These are phyloP conservation scores for Talaromyces sp. DNA, from an alignment of 2,329 filamentous ascomycete genomes.

Conservation along the genomic window DNA sequence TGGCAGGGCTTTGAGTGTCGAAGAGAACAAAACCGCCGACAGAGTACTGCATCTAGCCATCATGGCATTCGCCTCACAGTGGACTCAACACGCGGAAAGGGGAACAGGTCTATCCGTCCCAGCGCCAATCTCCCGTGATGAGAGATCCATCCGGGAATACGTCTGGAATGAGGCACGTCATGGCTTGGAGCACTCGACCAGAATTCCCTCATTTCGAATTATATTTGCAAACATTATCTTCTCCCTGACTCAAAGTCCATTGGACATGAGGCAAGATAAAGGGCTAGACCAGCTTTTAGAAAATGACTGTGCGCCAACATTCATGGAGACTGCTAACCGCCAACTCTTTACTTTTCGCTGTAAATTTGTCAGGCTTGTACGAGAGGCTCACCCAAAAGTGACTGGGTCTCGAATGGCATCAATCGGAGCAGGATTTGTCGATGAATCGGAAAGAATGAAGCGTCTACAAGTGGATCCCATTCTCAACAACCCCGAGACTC, in stretches of 20 bases:
- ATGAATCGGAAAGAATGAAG: constrained; percentile 6
- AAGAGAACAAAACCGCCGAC: constrained; percentile 39
- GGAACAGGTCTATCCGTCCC: constrained; percentile 13
- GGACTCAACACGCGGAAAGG: constrained; percentile 28
- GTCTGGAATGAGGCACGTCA: constrained; percentile 44
- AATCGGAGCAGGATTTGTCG: background rate
- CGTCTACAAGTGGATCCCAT: constrained; percentile 18
- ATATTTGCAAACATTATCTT: constrained; percentile 48
- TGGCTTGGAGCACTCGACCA: constrained; percentile 37
- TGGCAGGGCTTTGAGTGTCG: constrained; percentile 34
- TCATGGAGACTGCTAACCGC: constrained; percentile 40
- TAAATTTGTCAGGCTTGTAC: constrained; percentile 23
- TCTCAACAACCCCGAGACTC: constrained; percentile 33
- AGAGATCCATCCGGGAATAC: constrained; percentile 37
- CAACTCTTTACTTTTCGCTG: constrained; percentile 35
- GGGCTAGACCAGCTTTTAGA: constrained; percentile 24
- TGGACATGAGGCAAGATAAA: constrained; percentile 22
- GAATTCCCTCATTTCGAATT: constrained; percentile 46
- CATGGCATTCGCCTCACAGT: constrained; percentile 46
- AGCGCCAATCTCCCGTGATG: constrained; percentile 27
- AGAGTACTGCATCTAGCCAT: constrained; percentile 43
- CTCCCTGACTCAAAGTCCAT: constrained; percentile 44
- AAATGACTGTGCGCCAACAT: constrained; percentile 32
- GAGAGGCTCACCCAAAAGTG: constrained; percentile 13
- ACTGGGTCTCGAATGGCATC: background rate